Evolutionary conservation across 768 basidiomycete species (phyloP), one percentile per base, ranked within the genome.

Genomic region (Leccinum barrowsii): DNA sequence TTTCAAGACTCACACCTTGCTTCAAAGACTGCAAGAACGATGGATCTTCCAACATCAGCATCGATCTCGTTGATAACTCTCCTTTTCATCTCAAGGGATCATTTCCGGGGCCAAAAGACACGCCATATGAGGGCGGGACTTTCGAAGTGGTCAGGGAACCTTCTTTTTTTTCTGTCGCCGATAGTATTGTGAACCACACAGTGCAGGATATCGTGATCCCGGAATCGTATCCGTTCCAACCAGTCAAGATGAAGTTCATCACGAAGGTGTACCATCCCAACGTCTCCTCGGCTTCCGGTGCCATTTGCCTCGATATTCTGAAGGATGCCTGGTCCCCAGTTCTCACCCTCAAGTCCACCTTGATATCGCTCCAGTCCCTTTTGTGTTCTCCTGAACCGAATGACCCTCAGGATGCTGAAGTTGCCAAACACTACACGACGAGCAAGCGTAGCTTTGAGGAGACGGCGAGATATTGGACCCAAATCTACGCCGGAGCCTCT

Each of bases 201-300:
- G 26, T 22, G 34, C 66, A 93, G 92, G 94, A 98, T 69, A 98
- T 98, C 63, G 80, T 88, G 19, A 92, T 98, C 65, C 94, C 94
- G 7, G 92, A 94, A 47, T 85, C 91, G 51, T 93, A 93, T 70
- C 92, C 90, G 17, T 92, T 94, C 73, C 90, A 94, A 70, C 94
- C 96, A 0, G 89, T 95, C 55, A 97, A 98, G 81, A 97, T 98
- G 93, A 95, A 94, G 72, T 98, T 98, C 75, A 86, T 96, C 60
- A 98, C 95, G 37, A 94, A 94, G 73, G 89, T 96, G 28, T 97
- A 94, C 71, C 94, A 98, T 71, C 95, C 95, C 3, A 98, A 98
- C 68, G 81, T 98, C 42, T 96, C 94, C 19, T 95, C 92, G 22
- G 90, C 89, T 34, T 93, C 91, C 2, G 95, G 95, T 51, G 94